Percentiles rank a stretch among this genome's conserved stretches.
Conservation (phyloP, 2,329 filamentous ascomycete species). For the Diaporthe batatas region DNA sequence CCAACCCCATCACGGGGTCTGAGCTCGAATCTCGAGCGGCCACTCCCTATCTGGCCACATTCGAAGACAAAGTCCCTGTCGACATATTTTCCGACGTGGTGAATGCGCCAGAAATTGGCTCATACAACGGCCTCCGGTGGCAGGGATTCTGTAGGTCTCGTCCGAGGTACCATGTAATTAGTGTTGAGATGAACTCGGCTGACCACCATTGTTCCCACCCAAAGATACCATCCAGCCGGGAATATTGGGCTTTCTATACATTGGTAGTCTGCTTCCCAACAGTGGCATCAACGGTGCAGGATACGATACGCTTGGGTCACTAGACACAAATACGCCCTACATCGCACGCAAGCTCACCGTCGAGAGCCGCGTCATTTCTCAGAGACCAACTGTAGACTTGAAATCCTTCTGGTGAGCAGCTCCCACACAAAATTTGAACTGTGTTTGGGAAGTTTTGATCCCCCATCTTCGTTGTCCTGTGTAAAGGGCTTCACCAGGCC, state of each 20-base stretch:
- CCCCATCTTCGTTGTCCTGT: not conserved
- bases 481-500: not conserved
- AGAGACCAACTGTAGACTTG: not conserved
- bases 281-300: conserved; percentile 1
- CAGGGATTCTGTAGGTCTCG: conserved; percentile 1
- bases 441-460: not conserved
- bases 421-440: not conserved
- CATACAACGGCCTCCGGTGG: conserved; percentile 1
- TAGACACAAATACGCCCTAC: not conserved
- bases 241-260: not conserved
- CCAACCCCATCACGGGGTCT: not conserved
- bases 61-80: not conserved
- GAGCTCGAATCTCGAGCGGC: not conserved
- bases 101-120: conserved; percentile 11
- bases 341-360: not conserved
- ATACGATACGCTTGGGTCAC: conserved; percentile 13
- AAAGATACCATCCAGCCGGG: conserved; percentile 4
- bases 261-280: not conserved
- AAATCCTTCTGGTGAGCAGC: not conserved
- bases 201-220: not conserved
- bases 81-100: not conserved
- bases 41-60: not conserved
- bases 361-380: not conserved
- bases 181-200: not conserved
- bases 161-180: not conserved